These are phyloP conservation scores for Thelephora aurantiotincta DNA, from an alignment of 768 basidiomycete species.

Conservation along the genomic window DNA sequence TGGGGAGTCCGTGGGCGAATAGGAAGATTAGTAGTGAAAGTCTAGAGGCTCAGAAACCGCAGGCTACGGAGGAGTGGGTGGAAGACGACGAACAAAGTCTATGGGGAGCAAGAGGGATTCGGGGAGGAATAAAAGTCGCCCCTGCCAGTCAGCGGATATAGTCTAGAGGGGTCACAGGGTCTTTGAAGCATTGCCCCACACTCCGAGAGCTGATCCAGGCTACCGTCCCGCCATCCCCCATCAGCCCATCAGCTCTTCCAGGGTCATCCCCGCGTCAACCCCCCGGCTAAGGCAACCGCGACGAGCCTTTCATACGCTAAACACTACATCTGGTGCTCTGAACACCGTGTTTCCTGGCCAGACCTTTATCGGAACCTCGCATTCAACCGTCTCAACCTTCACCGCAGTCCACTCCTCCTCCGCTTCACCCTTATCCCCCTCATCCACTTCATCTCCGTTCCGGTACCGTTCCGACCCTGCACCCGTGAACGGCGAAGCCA, in stretches of 20 bases:
- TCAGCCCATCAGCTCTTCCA: too few species aligned
- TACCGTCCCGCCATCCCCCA: too few species aligned
- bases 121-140: neutral
- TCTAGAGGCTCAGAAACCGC: neutral
- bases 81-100: neutral
- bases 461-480: constrained; percentile 36
- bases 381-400: constrained; percentile 80
- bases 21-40: constrained; percentile 2
- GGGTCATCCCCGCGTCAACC: neutral
- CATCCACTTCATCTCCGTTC: constrained; percentile 36
- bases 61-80: neutral
- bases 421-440: constrained; percentile 14
- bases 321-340: constrained; percentile 63
- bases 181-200: too few species aligned
- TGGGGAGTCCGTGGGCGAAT: neutral
- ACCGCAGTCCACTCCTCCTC: constrained; percentile 50
- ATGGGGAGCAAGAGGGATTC: neutral
- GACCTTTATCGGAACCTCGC: constrained; percentile 79
- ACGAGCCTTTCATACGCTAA: constrained; percentile 38
- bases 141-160: too few species aligned
- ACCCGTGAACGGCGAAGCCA: constrained; percentile 30
- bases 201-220: too few species aligned
- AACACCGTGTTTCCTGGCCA: constrained; percentile 87
- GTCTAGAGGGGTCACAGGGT: too few species aligned
- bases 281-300: neutral